A percentile compares a stretch with the other conserved stretches of the same genome.
These are phyloP conservation scores for Aspergillus transmontanensis DNA, from an alignment of 2,329 filamentous ascomycete species.

Conservation along the genomic window DNA sequence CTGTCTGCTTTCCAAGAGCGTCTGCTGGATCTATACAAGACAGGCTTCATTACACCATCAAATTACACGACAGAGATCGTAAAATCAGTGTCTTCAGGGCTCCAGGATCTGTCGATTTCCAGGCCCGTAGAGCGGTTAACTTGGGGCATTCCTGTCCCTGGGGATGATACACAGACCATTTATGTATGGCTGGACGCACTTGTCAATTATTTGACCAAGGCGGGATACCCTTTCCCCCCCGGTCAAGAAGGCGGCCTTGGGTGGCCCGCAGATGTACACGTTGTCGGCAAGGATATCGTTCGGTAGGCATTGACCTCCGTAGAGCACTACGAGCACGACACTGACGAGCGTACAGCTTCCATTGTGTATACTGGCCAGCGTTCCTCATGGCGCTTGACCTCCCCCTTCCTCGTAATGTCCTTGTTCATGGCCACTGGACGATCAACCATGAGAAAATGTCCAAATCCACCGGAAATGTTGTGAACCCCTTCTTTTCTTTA, in stretches of 20 bases:
- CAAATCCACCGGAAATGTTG: constrained; percentile 91
- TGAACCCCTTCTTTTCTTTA: constrained; percentile 89
- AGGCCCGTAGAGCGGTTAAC: constrained; percentile 73
- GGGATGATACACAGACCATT: constrained; percentile 82
- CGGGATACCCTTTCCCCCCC: constrained; percentile 77
- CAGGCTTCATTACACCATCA: constrained; percentile 77
- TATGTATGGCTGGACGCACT: constrained; percentile 98
- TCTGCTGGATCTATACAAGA: constrained; percentile 76
- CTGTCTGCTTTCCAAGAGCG: constrained; percentile 79
- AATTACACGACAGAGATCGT: constrained; percentile 77
- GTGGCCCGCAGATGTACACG: constrained; percentile 90
- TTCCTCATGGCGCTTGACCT: constrained; percentile 87
- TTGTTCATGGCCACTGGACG: constrained; percentile 95
- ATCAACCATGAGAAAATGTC: constrained; percentile 93
- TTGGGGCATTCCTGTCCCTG: constrained; percentile 90
- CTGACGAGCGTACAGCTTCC: constrained; percentile 60
- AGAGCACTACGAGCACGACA: constrained; percentile 9
- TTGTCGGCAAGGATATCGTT: constrained; percentile 95
- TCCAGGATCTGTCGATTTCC: constrained; percentile 88
- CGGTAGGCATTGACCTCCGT: constrained; percentile 47
- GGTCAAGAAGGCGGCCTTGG: constrained; percentile 63
- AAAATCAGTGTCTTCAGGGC: constrained; percentile 71
- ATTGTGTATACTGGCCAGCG: constrained; percentile 97
- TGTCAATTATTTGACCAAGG: constrained; percentile 87
- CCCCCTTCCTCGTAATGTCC: constrained; percentile 73